Evolutionary conservation across 768 basidiomycete species (phyloP).

Genomic region (Fistulinella prunicolor): DNA sequence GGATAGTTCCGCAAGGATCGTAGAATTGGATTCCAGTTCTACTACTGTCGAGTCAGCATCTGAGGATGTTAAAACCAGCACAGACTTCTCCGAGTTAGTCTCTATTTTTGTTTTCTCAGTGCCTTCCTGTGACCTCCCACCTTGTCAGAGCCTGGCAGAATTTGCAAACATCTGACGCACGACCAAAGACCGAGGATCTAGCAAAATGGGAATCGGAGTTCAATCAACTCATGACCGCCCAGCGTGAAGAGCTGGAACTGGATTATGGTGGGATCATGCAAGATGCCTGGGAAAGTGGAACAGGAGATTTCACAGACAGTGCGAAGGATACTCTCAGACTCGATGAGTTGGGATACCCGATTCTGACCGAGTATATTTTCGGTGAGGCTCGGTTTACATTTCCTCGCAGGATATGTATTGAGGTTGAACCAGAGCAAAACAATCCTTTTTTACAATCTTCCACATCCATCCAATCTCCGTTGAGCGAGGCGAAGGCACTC

Average conservation of each 20-base stretch:
- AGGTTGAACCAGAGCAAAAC: constrained; percentile 50
- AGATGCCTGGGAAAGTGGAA: constrained; percentile 58
- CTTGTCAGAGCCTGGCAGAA: constrained; percentile 57
- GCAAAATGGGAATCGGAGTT: constrained; percentile 84
- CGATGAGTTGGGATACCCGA: constrained; percentile 73
- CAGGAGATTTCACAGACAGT: constrained; percentile 42
- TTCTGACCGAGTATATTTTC: constrained; percentile 69
- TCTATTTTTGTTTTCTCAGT: not conserved
- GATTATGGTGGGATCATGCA: constrained; percentile 65
- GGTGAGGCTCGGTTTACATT: constrained; percentile 46
- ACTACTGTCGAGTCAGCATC: constrained; percentile 42
- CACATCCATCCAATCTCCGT: constrained; percentile 42
- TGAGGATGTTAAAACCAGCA: constrained; percentile 22
- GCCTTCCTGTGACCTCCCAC: constrained; percentile 3
- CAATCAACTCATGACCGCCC: constrained; percentile 67
- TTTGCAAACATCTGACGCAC: constrained; percentile 54
- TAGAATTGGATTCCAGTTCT: constrained; percentile 48
- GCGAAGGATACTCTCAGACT: constrained; percentile 41
- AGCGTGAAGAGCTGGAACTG: constrained; percentile 62
- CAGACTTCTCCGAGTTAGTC: constrained; percentile 56
- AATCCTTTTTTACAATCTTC: constrained; percentile 67
- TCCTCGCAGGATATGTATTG: not conserved
- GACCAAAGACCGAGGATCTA: constrained; percentile 59
- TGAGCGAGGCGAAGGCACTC: constrained; percentile 73
- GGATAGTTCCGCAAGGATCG: constrained; percentile 46